Conservation (phyloP, 345 rosid species). For the Lagerstroemia speciosa region DNA sequence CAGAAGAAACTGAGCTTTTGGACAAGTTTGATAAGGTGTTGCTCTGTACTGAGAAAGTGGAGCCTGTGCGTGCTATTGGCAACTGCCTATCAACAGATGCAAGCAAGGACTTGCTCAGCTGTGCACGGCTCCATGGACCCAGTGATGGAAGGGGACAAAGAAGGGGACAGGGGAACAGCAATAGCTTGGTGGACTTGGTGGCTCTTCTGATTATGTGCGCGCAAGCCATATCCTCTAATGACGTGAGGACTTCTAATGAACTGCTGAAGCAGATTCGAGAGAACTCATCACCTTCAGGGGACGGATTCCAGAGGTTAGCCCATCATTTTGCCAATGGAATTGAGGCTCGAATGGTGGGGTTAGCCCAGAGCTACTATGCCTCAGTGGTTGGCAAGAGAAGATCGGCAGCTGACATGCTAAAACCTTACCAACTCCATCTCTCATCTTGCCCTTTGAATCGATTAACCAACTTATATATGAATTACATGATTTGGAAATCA, state of each 20-base stretch:
- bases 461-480: conserved; percentile 41
- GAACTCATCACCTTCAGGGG: conserved; percentile 55
- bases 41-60: conserved; percentile 15
- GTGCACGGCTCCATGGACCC: conserved; percentile 14
- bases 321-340: conserved; percentile 75
- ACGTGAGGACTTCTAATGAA: conserved; percentile 58
- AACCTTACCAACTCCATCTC: too few species aligned
- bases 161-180: too few species aligned
- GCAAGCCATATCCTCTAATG: conserved; percentile 55
- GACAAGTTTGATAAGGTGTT: conserved; percentile 70
- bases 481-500: conserved; percentile 33
- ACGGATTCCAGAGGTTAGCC: conserved; percentile 71
- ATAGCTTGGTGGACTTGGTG: conserved; percentile 58
- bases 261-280: conserved; percentile 68
- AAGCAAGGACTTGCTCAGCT: neutral
- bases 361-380: conserved; percentile 23
- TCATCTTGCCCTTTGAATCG: conserved; percentile 60
- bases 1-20: conserved; percentile 41
- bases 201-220: conserved; percentile 65
- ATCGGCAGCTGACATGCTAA: too few species aligned
- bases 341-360: conserved; percentile 59
- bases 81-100: conserved; percentile 7
- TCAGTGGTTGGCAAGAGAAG: conserved; percentile 25
- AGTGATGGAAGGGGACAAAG: conserved; percentile 28
- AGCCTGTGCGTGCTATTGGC: conserved; percentile 7